Conservation (phyloP, 768 basidiomycete species). For the Boletus pseudo-olivaceus region DNA sequence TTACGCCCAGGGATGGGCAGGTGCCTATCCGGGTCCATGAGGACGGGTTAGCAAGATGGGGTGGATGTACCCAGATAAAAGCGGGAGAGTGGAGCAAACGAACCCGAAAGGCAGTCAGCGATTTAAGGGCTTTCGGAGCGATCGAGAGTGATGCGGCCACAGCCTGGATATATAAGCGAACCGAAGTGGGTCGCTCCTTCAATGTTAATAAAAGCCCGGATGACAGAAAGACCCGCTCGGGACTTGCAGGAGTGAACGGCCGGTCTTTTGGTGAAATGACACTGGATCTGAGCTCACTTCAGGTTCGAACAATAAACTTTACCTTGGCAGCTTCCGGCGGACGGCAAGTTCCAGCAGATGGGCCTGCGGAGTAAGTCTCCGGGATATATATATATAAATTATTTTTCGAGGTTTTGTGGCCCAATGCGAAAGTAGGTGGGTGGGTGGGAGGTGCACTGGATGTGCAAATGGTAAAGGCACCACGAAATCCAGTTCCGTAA, state of each 20-base stretch:
- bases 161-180: slow-evolving; percentile 28
- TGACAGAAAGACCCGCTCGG: slow-evolving; percentile 28
- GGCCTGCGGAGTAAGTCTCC: slow-evolving; percentile 23
- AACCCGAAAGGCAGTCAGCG: slow-evolving; percentile 20
- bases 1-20: slow-evolving; percentile 33
- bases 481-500: slow-evolving; percentile 31
- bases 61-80: slow-evolving; percentile 13
- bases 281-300: slow-evolving; percentile 22
- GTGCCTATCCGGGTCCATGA: slow-evolving; percentile 39
- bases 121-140: slow-evolving; percentile 22
- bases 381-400: slow-evolving; percentile 1
- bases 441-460: slow-evolving; percentile 4
- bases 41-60: slow-evolving; percentile 17
- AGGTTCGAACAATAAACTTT: slow-evolving; percentile 30
- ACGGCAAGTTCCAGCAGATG: slow-evolving; percentile 29
- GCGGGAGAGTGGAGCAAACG: slow-evolving; percentile 21
- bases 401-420: background rate
- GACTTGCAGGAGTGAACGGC: slow-evolving; percentile 19
- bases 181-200: slow-evolving; percentile 27
- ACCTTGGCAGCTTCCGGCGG: slow-evolving; percentile 25
- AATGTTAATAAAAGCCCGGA: slow-evolving; percentile 29
- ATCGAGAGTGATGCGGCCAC: slow-evolving; percentile 26
- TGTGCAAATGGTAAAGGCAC: slow-evolving; percentile 21
- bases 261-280: slow-evolving; percentile 24
- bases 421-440: slow-evolving; percentile 4